Conservation (phyloP, 805 yeast species). For the Candida germanica region DNA sequence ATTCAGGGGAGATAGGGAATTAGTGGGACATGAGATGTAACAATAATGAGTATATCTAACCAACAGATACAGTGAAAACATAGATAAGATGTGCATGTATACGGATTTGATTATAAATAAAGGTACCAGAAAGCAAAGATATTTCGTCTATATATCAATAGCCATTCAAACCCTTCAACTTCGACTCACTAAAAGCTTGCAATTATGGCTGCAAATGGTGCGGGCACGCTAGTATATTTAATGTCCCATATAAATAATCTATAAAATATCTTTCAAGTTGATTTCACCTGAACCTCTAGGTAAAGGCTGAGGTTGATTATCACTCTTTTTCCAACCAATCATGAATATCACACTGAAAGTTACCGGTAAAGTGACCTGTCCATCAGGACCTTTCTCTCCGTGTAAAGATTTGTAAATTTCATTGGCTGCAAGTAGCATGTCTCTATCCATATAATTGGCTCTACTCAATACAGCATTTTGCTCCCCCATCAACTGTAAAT, state of each 20-base stretch:
- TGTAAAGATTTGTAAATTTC: conserved; percentile 71
- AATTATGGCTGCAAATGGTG: too few relatives aligned
- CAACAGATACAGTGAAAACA: neutral
- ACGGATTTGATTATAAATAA: too few relatives aligned
- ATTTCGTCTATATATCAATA: too few relatives aligned
- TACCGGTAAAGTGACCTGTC: conserved; percentile 59
- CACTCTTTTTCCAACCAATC: conserved; percentile 86
- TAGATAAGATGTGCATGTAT: too few relatives aligned
- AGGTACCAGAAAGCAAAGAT: too few relatives aligned
- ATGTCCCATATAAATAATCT: neutral
- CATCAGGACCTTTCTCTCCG: conserved; percentile 54
- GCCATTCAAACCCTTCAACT: too few relatives aligned
- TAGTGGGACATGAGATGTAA: too few relatives aligned
- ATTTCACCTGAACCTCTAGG: conserved; percentile 70
- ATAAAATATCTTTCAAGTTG: conserved; percentile 59
- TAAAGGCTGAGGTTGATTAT: conserved; percentile 67
- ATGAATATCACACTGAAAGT: conserved; percentile 75
- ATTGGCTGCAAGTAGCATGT: conserved; percentile 64
- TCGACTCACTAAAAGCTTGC: neutral
- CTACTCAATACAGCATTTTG: conserved; percentile 64
- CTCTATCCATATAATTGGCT: conserved; percentile 43
- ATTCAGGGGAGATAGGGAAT: too few relatives aligned
- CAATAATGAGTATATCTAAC: too few relatives aligned
- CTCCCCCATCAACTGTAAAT: conserved; percentile 81
- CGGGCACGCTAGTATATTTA: too few relatives aligned